phyloP scores from a whole-genome alignment of 2,329 filamentous ascomycete genomes.

The Curvularia hawaiiensis region DNA sequence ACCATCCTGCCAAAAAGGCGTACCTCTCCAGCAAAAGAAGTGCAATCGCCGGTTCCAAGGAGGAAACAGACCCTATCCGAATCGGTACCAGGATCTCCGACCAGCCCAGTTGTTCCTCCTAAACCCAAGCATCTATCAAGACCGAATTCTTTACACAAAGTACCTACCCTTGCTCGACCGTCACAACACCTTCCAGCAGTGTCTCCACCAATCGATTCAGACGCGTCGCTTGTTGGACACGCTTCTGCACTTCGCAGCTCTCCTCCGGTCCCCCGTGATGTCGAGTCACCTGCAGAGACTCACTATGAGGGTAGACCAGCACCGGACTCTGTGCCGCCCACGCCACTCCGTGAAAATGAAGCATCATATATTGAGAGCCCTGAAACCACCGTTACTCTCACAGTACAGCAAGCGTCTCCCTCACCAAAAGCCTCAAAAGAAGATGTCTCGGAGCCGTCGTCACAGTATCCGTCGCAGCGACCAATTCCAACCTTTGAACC shows the following conservation, averaged over 20 bases:
- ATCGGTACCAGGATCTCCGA: conserved; percentile 20
- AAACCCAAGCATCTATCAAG: conserved; percentile 23
- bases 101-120: conserved; percentile 14
- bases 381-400: conserved; percentile 6
- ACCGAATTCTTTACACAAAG: conserved; percentile 25
- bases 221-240: conserved; percentile 33
- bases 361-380: conserved; percentile 8
- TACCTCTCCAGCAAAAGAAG: conserved; percentile 25
- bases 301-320: conserved; percentile 6
- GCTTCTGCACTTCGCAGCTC: conserved; percentile 24
- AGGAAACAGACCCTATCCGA: conserved; percentile 25
- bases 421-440: conserved; percentile 12
- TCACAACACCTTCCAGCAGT: conserved; percentile 11
- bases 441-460: conserved; percentile 10
- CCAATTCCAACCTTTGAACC: conserved; percentile 25
- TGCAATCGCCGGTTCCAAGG: conserved; percentile 27
- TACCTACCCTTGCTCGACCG: conserved; percentile 16
- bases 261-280: conserved; percentile 4
- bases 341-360: conserved; percentile 14
- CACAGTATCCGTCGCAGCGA: conserved; percentile 24
- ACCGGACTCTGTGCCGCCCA: conserved; percentile 10
- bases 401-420: conserved; percentile 7
- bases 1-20: conserved; percentile 22
- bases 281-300: conserved; percentile 8
- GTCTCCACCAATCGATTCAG: conserved; percentile 34